Conservation (phyloP, 495 filamentous ascomycete genomes). For the Pseudevernia furfuracea region DNA sequence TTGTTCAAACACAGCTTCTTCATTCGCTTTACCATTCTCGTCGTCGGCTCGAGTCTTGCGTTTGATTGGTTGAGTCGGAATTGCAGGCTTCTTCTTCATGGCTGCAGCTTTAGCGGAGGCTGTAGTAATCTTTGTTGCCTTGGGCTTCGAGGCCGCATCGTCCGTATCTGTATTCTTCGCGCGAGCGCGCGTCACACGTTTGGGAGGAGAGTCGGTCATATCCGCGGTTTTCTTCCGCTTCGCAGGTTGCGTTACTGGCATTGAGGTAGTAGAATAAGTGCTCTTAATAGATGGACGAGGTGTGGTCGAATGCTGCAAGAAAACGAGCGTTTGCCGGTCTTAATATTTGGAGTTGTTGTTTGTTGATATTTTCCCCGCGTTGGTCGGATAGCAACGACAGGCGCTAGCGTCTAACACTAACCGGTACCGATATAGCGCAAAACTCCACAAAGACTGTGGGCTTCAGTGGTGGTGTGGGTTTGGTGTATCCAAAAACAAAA, state of each 20-base stretch:
- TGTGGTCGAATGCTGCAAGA: background rate
- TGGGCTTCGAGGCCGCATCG: conserved; percentile 10
- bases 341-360: background rate
- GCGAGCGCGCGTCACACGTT: conserved; percentile 53
- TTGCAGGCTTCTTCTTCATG: conserved; percentile 21
- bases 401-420: background rate
- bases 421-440: background rate
- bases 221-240: conserved; percentile 28
- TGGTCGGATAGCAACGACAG: conserved; percentile 10
- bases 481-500: too few species aligned
- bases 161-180: conserved; percentile 29
- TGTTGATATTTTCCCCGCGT: conserved; percentile 6
- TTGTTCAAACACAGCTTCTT: background rate
- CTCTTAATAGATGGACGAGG: background rate
- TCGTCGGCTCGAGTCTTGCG: conserved; percentile 19
- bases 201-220: conserved; percentile 45
- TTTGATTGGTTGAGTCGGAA: conserved; percentile 10
- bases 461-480: too few species aligned
- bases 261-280: background rate
- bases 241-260: conserved; percentile 1
- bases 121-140: conserved; percentile 19
- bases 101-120: conserved; percentile 19
- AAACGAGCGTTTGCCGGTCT: background rate
- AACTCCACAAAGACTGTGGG: too few species aligned
- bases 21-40: conserved; percentile 8